Evolutionary conservation across 176 grass and related monocot genomes (phyloP), one percentile per base, ranked within the genome.

Genomic region (Eragrostis nindensis): DNA sequence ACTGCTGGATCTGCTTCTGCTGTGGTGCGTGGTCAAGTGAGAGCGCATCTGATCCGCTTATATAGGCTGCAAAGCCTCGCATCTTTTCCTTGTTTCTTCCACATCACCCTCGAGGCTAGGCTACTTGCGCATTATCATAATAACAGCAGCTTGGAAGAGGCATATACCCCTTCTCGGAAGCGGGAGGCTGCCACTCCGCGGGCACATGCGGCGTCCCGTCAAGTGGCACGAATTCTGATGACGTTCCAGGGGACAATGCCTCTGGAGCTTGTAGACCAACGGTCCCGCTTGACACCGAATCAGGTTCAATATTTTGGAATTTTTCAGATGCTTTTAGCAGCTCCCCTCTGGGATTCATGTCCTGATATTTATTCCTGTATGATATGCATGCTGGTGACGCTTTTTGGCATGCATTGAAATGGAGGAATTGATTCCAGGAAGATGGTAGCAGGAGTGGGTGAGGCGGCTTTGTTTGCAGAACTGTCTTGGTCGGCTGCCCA

Each of bases 91-190:
- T 42, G 44, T 60, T 69, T 42, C 39, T 43, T 5, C 40, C 30
- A 4, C 56, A 61, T 14, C 57, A 61, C 11, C 57, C 57, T 18
- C 61, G 11, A 27, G 1, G 13, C 50, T 39, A 47, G 11, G 24
- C 82, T 70, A 77, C 40, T 89, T 76, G 81, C 2, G 18, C 30
- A 8, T 89, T 89, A 80, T 79, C 43, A 72, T 75, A 80, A 84
- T 36, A n/a, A 61, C n/a, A 36, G 32, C 32, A 7, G 16, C 50
- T 73, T 26, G 60, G 66, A 74, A 70, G 82, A 30, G 62, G 73
- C 59, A 81, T 65, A 63, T 81, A 71, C 72, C 82, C 71, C 71
- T 85, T 85, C 72, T 66, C 62, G 70, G 53, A 76, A 84, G 76
- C 68, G 36, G 14, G 76, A 62, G 73, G 81, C 63, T 68, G 50